Evolutionary conservation across 2,329 filamentous ascomycete species (phyloP), one percentile per base, ranked within the genome.

Genomic region (Trichoderma koningii): DNA sequence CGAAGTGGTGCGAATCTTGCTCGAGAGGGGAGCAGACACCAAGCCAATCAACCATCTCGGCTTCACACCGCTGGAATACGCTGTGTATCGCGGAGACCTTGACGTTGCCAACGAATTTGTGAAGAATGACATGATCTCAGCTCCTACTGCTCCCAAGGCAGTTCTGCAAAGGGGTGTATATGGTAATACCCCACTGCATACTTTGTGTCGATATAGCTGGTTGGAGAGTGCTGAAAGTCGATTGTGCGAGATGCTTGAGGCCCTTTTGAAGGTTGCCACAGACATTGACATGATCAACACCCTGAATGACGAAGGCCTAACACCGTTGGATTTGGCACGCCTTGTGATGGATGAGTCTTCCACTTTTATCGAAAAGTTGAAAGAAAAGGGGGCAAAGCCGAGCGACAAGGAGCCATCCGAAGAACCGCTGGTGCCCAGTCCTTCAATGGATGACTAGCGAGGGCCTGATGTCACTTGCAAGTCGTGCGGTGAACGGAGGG

Each of bases 141-240:
- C 9, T 4, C 12, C 30, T 10, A 12, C 5, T 19, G 28, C 7
- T 14, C 28, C 12, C 12, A 57, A 57, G 15, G 55, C 55, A 3
- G 42, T 7, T 2, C 10, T 47, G 5, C 0, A 57, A 23, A 47
- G 10, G 26, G 28, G n/a, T 2, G 15, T 34, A 7, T 1, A 17
- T n/a, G 55, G 55, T 1, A 7, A 57, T 1, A 57, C 42, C 17
- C 55, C 55, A 3, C 17, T 57, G 19, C 55, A 57, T 7, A 57
- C 55, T 0, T 6, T 57, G 26, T n/a, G 50, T 34, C 26, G 21
- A 52, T 52, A 10, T 17, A 34, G 23, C 0, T 15, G 0, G 3
- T 1, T n/a, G 0, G 5, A 17, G 12, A 17, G 5, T 0, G 7
- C 12, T n/a, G 42, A 57, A 17, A 3, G 10, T 0, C 15, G 3